These are phyloP conservation scores for Pseudogymnoascus sp. DNA, from an alignment of 2,329 filamentous ascomycete genomes.

Conservation along the genomic window DNA sequence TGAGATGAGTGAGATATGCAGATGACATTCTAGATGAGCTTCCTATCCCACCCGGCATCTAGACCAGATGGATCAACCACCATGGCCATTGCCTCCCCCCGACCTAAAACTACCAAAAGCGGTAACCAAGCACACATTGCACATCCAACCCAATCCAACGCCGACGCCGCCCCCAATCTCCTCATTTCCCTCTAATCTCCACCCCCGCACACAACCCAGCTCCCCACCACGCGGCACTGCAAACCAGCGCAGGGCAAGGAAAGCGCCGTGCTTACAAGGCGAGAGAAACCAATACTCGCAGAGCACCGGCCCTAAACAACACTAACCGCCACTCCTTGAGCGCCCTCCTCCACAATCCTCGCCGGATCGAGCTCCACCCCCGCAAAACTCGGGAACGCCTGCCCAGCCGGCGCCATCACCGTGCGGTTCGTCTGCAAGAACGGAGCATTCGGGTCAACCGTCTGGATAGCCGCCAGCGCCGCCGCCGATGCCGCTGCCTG, in stretches of 20 bases:
- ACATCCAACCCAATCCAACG: not conserved
- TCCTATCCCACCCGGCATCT: not conserved
- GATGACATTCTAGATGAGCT: not conserved
- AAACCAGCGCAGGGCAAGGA: not conserved
- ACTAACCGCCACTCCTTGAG: not conserved
- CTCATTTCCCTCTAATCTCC: not conserved
- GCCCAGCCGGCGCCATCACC: slow-evolving; percentile 6
- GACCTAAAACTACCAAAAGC: not conserved
- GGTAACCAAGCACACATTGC: not conserved
- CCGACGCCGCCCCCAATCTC: not conserved
- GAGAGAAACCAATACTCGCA: not conserved
- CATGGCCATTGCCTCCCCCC: not conserved
- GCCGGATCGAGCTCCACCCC: slow-evolving; percentile 22
- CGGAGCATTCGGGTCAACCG: slow-evolving; percentile 14
- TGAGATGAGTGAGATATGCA: not conserved
- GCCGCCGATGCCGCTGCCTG: slow-evolving; percentile 15
- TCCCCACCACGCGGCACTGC: not conserved
- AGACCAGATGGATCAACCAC: slow-evolving; percentile 1
- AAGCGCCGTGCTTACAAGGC: not conserved
- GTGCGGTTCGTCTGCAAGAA: slow-evolving; percentile 14
- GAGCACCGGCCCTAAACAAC: not conserved
- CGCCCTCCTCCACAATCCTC: slow-evolving; percentile 21
- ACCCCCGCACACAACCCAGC: not conserved
- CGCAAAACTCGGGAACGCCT: slow-evolving; percentile 9
- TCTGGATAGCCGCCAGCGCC: slow-evolving; percentile 13